Conservation (phyloP, 169 alveolate species). For the Plasmodium yoelii region DNA sequence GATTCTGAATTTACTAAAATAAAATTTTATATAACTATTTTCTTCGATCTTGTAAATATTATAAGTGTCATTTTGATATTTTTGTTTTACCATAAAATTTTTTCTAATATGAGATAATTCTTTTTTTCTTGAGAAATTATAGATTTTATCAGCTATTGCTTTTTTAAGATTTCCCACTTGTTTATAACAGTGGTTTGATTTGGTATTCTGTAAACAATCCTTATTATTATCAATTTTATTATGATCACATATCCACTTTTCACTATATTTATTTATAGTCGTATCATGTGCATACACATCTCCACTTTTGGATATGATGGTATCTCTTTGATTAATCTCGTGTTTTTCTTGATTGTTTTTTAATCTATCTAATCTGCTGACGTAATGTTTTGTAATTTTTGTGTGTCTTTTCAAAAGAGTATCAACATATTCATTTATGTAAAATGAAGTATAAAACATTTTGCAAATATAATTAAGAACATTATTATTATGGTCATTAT, state of each 20-base stretch:
- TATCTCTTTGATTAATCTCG: neutral
- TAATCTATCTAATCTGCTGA: neutral
- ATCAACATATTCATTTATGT: constrained; percentile 45
- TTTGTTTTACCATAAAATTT: constrained; percentile 30
- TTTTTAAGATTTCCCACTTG: neutral
- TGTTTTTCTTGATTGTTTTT: neutral
- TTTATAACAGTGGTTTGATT: neutral
- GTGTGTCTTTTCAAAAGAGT: constrained; percentile 57
- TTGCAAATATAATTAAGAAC: constrained; percentile 12
- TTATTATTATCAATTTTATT: too few species aligned
- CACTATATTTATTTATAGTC: too few species aligned
- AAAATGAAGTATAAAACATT: constrained; percentile 13
- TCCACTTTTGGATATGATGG: too few species aligned
- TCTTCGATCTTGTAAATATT: constrained; percentile 39
- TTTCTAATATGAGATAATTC: constrained; percentile 12
- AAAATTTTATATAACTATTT: constrained; percentile 35
- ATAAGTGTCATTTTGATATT: constrained; percentile 50
- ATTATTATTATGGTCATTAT: neutral
- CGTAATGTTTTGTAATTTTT: neutral
- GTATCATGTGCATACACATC: too few species aligned
- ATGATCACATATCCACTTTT: too few species aligned
- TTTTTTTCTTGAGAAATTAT: neutral
- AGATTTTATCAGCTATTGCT: neutral
- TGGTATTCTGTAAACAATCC: too few species aligned
- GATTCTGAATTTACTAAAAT: constrained; percentile 48